phyloP scores from a whole-genome alignment of 2,329 filamentous ascomycete genomes.

The Talaromyces sp. region DNA sequence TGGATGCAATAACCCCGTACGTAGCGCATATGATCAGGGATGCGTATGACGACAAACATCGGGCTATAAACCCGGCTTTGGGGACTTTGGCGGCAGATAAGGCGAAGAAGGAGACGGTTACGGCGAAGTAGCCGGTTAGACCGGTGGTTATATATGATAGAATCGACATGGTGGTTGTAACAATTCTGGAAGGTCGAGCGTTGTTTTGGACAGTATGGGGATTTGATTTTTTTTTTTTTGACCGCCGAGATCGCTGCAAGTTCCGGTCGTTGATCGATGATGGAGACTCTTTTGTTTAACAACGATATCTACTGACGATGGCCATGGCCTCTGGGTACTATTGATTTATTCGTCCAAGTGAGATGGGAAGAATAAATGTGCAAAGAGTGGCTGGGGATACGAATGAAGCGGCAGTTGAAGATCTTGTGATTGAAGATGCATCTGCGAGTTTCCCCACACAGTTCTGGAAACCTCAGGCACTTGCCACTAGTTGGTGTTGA shows the following conservation, averaged over 20 bases:
- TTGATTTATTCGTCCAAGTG: background rate
- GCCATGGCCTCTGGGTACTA: background rate
- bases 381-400: background rate
- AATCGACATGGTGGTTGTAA: conserved; percentile 49
- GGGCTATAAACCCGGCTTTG: conserved; percentile 42
- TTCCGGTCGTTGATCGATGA: background rate
- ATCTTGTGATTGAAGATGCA: conserved; percentile 10
- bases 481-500: no score
- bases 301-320: background rate
- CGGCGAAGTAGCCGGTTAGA: conserved; percentile 59
- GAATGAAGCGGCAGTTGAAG: background rate
- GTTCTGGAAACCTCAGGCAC: no score
- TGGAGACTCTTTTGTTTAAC: background rate
- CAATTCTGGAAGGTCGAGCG: background rate
- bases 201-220: background rate
- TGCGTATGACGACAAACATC: conserved; percentile 44
- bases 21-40: conserved; percentile 49
- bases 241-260: background rate
- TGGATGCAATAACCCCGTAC: conserved; percentile 72
- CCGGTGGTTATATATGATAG: conserved; percentile 55
- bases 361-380: background rate
- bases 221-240: no score
- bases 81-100: conserved; percentile 39
- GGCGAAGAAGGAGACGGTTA: conserved; percentile 49
- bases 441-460: background rate